These are phyloP conservation scores for Mycena rosella DNA, from an alignment of 768 basidiomycete genomes.

Conservation along the genomic window DNA sequence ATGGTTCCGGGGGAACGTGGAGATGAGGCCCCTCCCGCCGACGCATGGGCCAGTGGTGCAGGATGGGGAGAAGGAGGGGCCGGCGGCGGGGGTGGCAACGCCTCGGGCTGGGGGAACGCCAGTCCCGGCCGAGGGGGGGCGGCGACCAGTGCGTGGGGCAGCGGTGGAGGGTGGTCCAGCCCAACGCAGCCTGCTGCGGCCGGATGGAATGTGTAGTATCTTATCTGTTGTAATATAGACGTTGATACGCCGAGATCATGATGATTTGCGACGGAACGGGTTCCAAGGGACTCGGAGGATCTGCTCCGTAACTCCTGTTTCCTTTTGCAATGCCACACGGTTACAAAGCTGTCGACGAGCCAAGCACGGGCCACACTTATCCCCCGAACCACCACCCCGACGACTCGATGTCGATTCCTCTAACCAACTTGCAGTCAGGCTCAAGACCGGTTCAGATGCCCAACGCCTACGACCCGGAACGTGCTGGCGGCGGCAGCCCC, in stretches of 20 bases:
- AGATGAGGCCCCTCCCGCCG: slow-evolving; percentile 33
- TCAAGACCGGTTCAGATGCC: background rate
- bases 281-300: no score
- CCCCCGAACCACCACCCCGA: slow-evolving; percentile 10
- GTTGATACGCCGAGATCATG: background rate
- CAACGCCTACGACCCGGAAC: slow-evolving; percentile 26
- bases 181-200: slow-evolving; percentile 62
- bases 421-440: slow-evolving; percentile 16
- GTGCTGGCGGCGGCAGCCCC: slow-evolving; percentile 4
- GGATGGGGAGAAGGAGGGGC: slow-evolving; percentile 39
- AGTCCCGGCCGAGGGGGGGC: slow-evolving; percentile 34
- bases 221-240: background rate
- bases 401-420: slow-evolving; percentile 24
- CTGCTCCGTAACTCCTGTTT: no score
- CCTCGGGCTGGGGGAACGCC: slow-evolving; percentile 37
- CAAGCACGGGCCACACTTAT: slow-evolving; percentile 17
- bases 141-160: slow-evolving; percentile 53
- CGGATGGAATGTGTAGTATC: slow-evolving; percentile 65
- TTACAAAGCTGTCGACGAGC: slow-evolving; percentile 17
- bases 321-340: background rate
- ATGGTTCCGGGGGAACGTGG: slow-evolving; percentile 47
- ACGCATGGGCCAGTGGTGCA: slow-evolving; percentile 46
- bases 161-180: slow-evolving; percentile 59
- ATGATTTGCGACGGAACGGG: no score
- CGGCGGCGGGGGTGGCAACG: slow-evolving; percentile 27